A percentile compares a stretch with the other conserved stretches of the same genome.
Conservation (phyloP, 768 basidiomycete genomes). For the Sarcomyxa edulis region DNA sequence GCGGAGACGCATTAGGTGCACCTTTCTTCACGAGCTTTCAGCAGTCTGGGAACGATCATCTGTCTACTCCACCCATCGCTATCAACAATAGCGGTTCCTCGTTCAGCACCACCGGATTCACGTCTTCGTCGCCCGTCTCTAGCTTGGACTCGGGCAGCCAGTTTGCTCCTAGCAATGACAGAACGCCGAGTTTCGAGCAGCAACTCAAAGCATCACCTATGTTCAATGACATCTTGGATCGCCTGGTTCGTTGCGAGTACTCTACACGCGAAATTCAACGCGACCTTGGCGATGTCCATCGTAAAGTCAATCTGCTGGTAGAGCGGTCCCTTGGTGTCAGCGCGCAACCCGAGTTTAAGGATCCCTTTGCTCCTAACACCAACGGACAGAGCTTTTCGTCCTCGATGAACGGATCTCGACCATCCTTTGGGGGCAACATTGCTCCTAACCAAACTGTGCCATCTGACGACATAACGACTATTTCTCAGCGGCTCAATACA, state of each 20-base stretch:
- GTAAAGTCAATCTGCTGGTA: conserved; percentile 72
- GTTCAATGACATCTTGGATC: conserved; percentile 71
- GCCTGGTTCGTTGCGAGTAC: conserved; percentile 66
- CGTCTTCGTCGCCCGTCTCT: conserved; percentile 72
- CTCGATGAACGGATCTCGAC: conserved; percentile 42
- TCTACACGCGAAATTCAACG: conserved; percentile 68
- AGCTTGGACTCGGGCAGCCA: conserved; percentile 74
- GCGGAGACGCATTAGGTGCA: conserved; percentile 14
- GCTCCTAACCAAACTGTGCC: conserved; percentile 67
- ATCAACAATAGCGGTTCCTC: conserved; percentile 25
- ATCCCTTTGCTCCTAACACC: conserved; percentile 60
- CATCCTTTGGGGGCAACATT: conserved; percentile 57
- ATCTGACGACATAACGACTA: conserved; percentile 66
- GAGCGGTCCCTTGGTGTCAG: conserved; percentile 51
- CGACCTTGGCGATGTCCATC: conserved; percentile 67
- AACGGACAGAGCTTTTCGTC: conserved; percentile 29
- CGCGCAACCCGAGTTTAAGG: conserved; percentile 72
- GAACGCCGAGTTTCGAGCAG: conserved; percentile 51
- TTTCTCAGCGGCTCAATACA: conserved; percentile 74
- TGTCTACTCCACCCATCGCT: conserved; percentile 43
- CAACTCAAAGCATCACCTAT: conserved; percentile 74
- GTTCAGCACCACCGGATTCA: conserved; percentile 39
- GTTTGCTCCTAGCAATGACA: conserved; percentile 43
- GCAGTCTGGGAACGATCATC: conserved; percentile 30
- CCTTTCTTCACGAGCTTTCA: conserved; percentile 35